Conservation (phyloP, 2,329 filamentous ascomycete species). For the Fusarium oxysporum region DNA sequence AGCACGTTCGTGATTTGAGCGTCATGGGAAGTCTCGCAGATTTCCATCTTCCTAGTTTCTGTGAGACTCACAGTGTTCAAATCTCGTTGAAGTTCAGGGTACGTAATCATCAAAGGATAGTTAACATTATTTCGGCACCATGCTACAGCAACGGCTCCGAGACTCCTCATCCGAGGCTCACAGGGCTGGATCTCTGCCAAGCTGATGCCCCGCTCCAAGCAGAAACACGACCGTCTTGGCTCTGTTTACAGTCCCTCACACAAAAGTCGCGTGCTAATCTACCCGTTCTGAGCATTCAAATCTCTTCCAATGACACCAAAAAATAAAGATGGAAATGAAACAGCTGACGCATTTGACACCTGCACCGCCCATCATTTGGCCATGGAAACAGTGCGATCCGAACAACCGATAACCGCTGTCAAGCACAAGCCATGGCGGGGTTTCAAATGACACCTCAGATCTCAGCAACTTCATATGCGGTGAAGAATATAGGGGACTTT, state of each 20-base stretch:
- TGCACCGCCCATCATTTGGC: not conserved
- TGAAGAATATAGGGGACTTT: not conserved
- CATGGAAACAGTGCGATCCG: not conserved
- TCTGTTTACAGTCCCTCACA: not conserved
- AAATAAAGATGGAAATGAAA: constrained; percentile 1
- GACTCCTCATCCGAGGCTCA: not conserved
- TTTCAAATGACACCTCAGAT: not conserved
- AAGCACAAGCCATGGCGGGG: not conserved
- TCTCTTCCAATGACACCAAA: not conserved
- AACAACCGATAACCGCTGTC: not conserved
- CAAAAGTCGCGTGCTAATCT: not conserved
- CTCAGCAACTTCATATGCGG: not conserved
- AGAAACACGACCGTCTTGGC: not conserved
- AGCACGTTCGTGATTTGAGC: too few relatives aligned
- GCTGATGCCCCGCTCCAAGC: not conserved
- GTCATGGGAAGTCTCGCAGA: accelerated
- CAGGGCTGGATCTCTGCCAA: not conserved
- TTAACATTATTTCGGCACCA: accelerated
- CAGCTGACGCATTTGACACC: not conserved
- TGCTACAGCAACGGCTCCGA: accelerated
- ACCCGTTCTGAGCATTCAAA: not conserved
- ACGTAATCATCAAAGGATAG: too few relatives aligned
- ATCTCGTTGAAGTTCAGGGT: accelerated
- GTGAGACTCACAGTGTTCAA: accelerated
- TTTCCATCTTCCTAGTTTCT: accelerated